Percentiles rank a stretch among this genome's conserved stretches.
Evolutionary conservation across 257 asterid genomes (phyloP).

Genomic region (Osmanthus fragrans): DNA sequence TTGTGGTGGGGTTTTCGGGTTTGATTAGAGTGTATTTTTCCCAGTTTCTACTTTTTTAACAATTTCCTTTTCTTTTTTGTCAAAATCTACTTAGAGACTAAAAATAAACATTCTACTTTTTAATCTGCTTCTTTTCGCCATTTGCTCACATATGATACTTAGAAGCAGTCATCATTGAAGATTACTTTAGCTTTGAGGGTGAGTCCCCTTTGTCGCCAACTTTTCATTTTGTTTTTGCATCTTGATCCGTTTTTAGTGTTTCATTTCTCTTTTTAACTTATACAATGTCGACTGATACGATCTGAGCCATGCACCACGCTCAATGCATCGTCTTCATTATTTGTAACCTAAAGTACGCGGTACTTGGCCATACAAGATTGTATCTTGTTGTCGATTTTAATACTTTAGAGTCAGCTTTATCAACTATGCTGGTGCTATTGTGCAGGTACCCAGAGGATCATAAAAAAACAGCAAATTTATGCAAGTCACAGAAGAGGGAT

Average conservation of each 20-base stretch:
- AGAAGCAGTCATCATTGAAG: background rate
- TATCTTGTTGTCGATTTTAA: background rate
- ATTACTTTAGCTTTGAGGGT: background rate
- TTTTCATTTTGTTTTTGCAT: background rate
- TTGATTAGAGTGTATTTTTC: background rate
- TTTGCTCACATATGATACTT: background rate
- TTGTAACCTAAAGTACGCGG: no score
- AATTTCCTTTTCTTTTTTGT: background rate
- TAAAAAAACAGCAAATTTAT: conserved; percentile 46
- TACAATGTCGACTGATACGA: background rate
- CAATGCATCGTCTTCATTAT: no score
- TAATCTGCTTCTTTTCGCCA: background rate
- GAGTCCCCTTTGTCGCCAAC: background rate
- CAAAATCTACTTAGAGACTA: background rate
- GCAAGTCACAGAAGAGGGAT: conserved; percentile 64
- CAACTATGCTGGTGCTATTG: background rate
- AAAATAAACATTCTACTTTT: background rate
- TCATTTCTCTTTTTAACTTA: no score
- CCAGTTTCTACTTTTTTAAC: background rate
- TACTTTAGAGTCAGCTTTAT: background rate
- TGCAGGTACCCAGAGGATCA: conserved; percentile 60
- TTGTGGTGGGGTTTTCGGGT: no score
- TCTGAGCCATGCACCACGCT: no score
- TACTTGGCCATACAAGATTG: background rate
- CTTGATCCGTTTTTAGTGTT: background rate